Evolutionary conservation across 768 basidiomycete genomes (phyloP), one percentile per base, ranked within the genome.

Genomic region (Tulasnella sp.): DNA sequence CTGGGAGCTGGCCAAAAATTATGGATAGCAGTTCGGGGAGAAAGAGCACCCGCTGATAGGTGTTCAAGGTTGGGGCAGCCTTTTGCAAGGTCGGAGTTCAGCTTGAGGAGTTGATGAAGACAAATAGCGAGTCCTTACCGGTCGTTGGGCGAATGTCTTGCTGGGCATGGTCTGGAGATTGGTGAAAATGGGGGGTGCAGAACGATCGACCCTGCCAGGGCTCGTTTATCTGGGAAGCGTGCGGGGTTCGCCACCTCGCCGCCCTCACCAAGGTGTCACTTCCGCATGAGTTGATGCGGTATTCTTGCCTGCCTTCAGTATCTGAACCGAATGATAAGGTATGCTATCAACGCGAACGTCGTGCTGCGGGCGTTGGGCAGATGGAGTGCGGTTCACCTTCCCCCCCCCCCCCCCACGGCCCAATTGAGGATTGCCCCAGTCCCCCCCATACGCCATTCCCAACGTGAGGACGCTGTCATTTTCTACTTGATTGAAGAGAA

Each of bases 1-100:
- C 54, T 54, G 54, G 54, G 54, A 54, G 54, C 54, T 24, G 54
- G 54, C 54, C 54, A 54, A 54, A 54, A 54, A 54, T 54, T 54
- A 54, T 54, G 54, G 54, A 54, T 54, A 54, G 54, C 54, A 54
- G n/a, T 54, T 54, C 54, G 7, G 54, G 54, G n/a, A 54, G 54
- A 54, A 54, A 54, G 54, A 54, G 54, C n/a, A 54, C 54, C 24
- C 54, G 54, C 0, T 54, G 54, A 11, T n/a, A 54, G 9, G 54
- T 22, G 54, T 7, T 54, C 44, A 44, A 44, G 24, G 54, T 54
- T 11, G 22, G 54, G 9, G 22, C 54, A 24, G 54, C n/a, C 54
- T 54, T n/a, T 54, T 54, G 54, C 24, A n/a, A n/a, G n/a, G 22
- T 7, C 0, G n/a, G 9, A 24, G 8, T 54, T 54, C 24, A 54